Evolutionary conservation across 2,329 filamentous ascomycete species (phyloP).

Genomic region (Aspergillus spinulosporus): DNA sequence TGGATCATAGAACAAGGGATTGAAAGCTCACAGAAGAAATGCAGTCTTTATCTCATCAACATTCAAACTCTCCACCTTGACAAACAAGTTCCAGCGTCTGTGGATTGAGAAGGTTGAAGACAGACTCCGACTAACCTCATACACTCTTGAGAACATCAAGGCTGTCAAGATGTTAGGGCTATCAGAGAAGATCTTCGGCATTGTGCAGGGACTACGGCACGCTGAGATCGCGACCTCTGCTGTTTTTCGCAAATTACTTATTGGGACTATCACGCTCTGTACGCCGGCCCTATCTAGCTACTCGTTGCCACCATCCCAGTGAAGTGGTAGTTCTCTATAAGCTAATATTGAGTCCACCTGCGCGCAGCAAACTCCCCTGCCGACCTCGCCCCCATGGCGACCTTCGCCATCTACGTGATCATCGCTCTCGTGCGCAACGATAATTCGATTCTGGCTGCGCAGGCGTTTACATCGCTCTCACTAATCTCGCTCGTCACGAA

Average conservation of each 20-base stretch:
- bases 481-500: constrained; percentile 29
- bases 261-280: background rate
- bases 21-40: background rate
- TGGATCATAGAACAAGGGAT: too few relatives aligned
- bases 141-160: background rate
- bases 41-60: background rate
- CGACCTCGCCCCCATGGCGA: background rate
- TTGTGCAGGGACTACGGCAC: background rate
- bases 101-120: background rate
- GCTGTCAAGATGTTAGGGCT: background rate
- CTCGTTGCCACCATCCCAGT: too few relatives aligned
- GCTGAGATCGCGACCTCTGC: background rate
- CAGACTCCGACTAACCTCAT: background rate
- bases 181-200: background rate
- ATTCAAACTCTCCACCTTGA: background rate
- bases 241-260: background rate
- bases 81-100: background rate
- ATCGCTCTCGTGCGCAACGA: background rate
- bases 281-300: background rate
- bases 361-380: background rate
- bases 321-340: background rate
- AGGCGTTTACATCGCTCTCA: constrained; percentile 30
- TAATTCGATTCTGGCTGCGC: background rate
- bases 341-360: background rate
- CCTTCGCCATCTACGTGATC: background rate